Evolutionary conservation across 202 grass and related monocot genomes (phyloP).

Genomic region (Panicum hallii): DNA sequence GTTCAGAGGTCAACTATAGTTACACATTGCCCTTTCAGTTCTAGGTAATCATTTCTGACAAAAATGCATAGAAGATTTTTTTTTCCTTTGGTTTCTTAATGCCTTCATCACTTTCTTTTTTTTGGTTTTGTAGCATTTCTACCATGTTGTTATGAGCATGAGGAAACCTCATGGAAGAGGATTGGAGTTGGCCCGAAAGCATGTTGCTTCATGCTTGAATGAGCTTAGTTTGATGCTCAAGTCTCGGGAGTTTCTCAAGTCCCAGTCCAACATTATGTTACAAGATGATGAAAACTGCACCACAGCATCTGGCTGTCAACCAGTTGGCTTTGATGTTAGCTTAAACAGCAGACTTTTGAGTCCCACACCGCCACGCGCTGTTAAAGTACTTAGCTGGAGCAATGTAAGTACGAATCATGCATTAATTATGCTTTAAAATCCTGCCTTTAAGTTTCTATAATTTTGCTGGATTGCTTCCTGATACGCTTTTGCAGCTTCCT

Average conservation of each 20-base stretch:
- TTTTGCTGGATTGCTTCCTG: conserved; percentile 36
- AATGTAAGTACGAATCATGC: conserved; percentile 61
- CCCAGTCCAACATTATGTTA: conserved; percentile 47
- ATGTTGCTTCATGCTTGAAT: conserved; percentile 81
- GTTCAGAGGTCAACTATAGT: conserved; percentile 13
- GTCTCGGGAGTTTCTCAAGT: conserved; percentile 76
- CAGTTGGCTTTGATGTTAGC: conserved; percentile 94
- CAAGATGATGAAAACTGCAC: conserved; percentile 76
- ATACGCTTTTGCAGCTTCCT: conserved; percentile 29
- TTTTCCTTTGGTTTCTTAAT: conserved; percentile 27
- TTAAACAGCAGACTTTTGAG: conserved; percentile 84
- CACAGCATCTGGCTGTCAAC: conserved; percentile 83
- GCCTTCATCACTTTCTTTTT: conserved; percentile 38
- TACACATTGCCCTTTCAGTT: background rate
- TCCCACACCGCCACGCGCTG: conserved; percentile 85
- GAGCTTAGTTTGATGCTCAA: conserved; percentile 85
- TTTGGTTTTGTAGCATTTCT: conserved; percentile 76
- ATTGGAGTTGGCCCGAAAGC: conserved; percentile 80
- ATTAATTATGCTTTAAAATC: conserved; percentile 21
- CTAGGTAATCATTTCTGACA: conserved; percentile 14
- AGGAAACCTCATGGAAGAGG: conserved; percentile 93
- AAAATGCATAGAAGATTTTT: background rate
- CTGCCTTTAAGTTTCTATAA: background rate
- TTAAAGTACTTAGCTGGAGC: conserved; percentile 83
- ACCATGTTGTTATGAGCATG: conserved; percentile 76